phyloP scores from a whole-genome alignment of 148 eudicot species.

The Silene uniflora region DNA sequence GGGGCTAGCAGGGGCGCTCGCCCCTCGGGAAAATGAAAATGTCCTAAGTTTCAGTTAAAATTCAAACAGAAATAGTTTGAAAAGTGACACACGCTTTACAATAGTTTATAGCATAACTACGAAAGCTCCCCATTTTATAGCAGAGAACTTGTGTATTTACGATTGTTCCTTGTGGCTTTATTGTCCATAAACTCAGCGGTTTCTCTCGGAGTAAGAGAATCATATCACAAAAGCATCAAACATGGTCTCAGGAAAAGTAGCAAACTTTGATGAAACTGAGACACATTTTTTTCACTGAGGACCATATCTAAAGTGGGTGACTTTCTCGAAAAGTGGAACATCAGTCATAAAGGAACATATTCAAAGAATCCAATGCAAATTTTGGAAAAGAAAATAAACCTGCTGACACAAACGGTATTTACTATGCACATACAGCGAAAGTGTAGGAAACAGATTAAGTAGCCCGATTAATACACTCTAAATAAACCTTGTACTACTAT shows the following conservation, averaged over 20 bases:
- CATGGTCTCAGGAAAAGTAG: constrained; percentile 20
- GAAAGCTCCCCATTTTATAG: too few relatives aligned
- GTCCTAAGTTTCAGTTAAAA: too few relatives aligned
- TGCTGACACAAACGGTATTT: not conserved
- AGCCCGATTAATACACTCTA: not conserved
- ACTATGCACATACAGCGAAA: constrained; percentile 3
- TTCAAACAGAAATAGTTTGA: too few relatives aligned
- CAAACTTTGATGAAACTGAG: constrained; percentile 5
- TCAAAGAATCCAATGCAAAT: constrained; percentile 21
- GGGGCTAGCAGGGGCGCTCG: too few relatives aligned
- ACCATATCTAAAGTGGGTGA: constrained; percentile 16
- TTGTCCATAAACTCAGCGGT: not conserved
- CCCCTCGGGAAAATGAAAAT: too few relatives aligned
- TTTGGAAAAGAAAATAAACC: constrained; percentile 7
- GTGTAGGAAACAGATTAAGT: not conserved
- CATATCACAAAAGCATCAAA: constrained; percentile 8
- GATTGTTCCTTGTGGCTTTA: too few relatives aligned
- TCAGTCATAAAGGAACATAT: constrained; percentile 9
- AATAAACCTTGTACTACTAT: not conserved
- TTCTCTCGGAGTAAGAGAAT: constrained; percentile 9
- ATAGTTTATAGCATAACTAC: too few relatives aligned
- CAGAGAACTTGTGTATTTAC: too few relatives aligned
- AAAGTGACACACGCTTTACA: too few relatives aligned
- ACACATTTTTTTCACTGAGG: constrained; percentile 12
- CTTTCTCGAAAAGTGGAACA: constrained; percentile 13